These are phyloP conservation scores for Starmerella vitae DNA, from an alignment of 805 yeast species.

Conservation along the genomic window DNA sequence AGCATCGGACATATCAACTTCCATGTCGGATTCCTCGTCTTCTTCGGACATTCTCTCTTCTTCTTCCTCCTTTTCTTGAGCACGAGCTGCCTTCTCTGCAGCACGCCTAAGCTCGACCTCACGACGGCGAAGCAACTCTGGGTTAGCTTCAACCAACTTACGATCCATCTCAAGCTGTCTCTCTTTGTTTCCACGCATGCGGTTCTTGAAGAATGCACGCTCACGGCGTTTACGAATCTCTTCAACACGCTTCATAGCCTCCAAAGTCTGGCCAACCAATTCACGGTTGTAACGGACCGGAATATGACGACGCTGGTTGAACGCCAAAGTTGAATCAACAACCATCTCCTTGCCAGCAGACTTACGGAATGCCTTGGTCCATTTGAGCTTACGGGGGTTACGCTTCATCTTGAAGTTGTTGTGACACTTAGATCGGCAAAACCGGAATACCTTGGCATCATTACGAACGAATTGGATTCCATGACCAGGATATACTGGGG, in stretches of 20 bases:
- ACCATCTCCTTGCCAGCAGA: slow-evolving; percentile 98
- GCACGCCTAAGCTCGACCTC: slow-evolving; percentile 81
- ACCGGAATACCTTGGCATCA: slow-evolving; percentile 93
- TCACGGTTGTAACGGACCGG: slow-evolving; percentile 98
- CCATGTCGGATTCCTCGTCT: slow-evolving; percentile 34
- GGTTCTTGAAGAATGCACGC: slow-evolving; percentile 95
- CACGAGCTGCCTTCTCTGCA: slow-evolving; percentile 39
- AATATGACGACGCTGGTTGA: slow-evolving; percentile 93
- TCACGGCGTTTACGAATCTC: slow-evolving; percentile 94
- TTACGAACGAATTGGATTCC: slow-evolving; percentile 97
- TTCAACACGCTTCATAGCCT: slow-evolving; percentile 91
- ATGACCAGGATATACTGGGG: slow-evolving; percentile 88
- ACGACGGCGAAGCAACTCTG: slow-evolving; percentile 80
- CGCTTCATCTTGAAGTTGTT: slow-evolving; percentile 94
- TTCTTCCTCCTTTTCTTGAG: slow-evolving; percentile 35
- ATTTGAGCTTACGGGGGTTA: slow-evolving; percentile 92
- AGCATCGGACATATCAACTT: slow-evolving; percentile 25
- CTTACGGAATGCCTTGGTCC: slow-evolving; percentile 98
- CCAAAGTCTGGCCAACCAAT: slow-evolving; percentile 81
- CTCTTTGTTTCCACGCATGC: slow-evolving; percentile 96
- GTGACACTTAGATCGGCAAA: slow-evolving; percentile 97
- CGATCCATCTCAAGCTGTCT: slow-evolving; percentile 71
- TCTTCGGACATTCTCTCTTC: slow-evolving; percentile 35
- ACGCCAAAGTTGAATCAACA: slow-evolving; percentile 89
- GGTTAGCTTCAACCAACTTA: slow-evolving; percentile 77